Base-by-base conservation (phyloP, 306 rosid species). In the Prunus mume region DNA sequence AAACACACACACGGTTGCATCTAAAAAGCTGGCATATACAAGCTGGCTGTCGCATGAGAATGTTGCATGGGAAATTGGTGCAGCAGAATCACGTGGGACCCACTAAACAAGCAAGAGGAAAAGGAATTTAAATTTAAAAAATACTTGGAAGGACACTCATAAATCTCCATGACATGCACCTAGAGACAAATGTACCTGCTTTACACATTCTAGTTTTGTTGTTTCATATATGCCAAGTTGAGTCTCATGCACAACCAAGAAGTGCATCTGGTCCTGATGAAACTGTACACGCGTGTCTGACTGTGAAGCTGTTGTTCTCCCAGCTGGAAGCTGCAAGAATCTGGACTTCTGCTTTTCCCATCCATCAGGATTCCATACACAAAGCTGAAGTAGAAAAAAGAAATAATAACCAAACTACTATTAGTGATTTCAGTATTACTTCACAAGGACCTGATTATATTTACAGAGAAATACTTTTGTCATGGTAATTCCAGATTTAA, bases 31-130 rank as follows among this genome's bases (percentile, higher is more conserved):
- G 84, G 97, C 97, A 79, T 88, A 90, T 78, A 95, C 77, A 70
- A 95, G 87, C 87, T 89, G 97, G 81, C 99, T 92, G 87, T 95
- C 97, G 49, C 98, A 94, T 22, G 98, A 94, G 92, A 94, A 94
- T 63, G 97, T 90, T 65, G 97, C 98, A 78, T 93, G 96, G 15
- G 98, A 92, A 78, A 95, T 92, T 51, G 93, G 97, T n/a, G 97
- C 97, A 5, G 90, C 69, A 43, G 96, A 85, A 50, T 94, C 96
- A 62, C 91, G 86, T 57, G 91, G 87, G 79, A 50, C 69, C 97
- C 97, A 95, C 97, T 95, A 68, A 60, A 85, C 77, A 71, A 65
- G 12, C 49, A 77, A 69, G 79, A 81, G 71, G 57, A 50, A 84
- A 64, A 65, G 58, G 32, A 54, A 72, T 3, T 27, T 55, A 18